Base-by-base conservation (phyloP, 2,329 filamentous ascomycete genomes). In the Colletotrichum truncatum region DNA sequence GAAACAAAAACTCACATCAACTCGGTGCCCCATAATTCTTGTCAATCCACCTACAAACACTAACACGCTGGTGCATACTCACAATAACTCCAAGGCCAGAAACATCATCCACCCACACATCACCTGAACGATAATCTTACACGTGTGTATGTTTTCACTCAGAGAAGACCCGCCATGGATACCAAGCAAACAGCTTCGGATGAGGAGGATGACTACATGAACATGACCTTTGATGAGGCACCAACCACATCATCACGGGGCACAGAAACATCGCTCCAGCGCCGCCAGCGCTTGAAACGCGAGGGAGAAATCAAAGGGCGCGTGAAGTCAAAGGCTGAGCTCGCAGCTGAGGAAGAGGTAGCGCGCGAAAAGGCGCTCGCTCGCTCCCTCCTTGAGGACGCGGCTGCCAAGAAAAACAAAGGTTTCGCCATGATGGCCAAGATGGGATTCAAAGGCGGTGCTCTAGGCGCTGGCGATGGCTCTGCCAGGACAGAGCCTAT, bases 401-500 rank as follows among this genome's bases (percentile, higher is more conserved):
- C 82, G 6, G 77, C 77, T 14, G 80, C 85, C 14, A 84, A 87
- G 52, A 86, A 85, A 71, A 97, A 90, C 80, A 98, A 98, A 75
- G 96, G 95, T 2, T 88, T 97, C 67, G 89, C 93, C 69, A 98
- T 99, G 93, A 97, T 99, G 94, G 91, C 93, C 21, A 95, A 93
- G 78, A 93, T 99, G 85, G 96, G 96, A 1, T 99, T 97, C 81
- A 91, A 89, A 63, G 94, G 94, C 23, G 89, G 88, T 34, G 85
- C 89, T 0, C 82, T 98, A 3, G 96, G 96, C 1, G 88, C 86
- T 69, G 81, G 83, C n/a, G 79, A 67, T 74, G n/a, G n/a, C 72
- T 71, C 11, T 72, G 76, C 70, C 8, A 68, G 75, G 25, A 70
- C 87, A 3, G 93, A 97, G 75, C 96, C 96, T 0, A 88, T 99